Conservation (phyloP, 2,329 filamentous ascomycete species). For the Fusarium sp. region DNA sequence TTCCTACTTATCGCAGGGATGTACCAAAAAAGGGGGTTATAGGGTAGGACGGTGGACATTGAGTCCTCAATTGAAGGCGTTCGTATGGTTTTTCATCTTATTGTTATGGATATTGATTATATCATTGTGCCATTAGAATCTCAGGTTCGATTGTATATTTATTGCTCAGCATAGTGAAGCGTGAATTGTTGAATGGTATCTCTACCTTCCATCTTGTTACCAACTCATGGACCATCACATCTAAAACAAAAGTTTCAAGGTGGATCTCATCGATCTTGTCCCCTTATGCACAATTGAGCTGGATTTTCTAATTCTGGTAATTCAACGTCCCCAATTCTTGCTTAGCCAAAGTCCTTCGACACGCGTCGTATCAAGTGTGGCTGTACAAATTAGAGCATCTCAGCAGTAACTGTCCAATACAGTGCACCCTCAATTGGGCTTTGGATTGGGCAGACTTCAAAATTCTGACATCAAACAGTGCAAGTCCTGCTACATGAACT, state of each 20-base stretch:
- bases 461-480: conserved; percentile 4
- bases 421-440: conserved; percentile 21
- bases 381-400: conserved; percentile 24
- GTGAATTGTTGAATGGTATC: neutral
- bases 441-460: conserved; percentile 29
- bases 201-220: neutral
- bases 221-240: neutral
- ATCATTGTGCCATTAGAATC: neutral
- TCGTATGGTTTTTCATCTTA: neutral
- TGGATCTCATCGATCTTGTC: neutral
- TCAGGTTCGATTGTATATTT: neutral
- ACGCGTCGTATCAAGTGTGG: conserved; percentile 35
- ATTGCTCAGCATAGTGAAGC: neutral
- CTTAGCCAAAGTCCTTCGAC: conserved; percentile 18
- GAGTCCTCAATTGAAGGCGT: neutral
- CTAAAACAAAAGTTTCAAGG: neutral
- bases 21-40: conserved; percentile 38
- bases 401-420: conserved; percentile 7
- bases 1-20: conserved; percentile 36
- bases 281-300: neutral
- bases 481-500: conserved; percentile 10
- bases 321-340: neutral
- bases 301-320: neutral
- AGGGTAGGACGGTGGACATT: conserved; percentile 24
- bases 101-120: neutral